Conservation (phyloP, 2,329 filamentous ascomycete genomes). For the Cylindrodendrum hubeiense region DNA sequence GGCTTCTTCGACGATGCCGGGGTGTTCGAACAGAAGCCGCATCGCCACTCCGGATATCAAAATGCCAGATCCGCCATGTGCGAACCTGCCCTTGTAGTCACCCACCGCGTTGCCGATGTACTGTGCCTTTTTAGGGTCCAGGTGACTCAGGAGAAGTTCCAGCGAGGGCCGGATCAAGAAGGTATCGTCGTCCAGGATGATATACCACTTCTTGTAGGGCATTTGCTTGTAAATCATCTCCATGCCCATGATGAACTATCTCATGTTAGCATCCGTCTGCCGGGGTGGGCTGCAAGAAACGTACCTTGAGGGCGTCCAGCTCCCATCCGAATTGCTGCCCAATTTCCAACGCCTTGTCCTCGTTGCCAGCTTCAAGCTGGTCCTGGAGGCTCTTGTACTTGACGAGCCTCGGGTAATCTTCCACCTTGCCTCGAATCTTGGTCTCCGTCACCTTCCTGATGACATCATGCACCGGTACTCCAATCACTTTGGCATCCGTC, state of each 20-base stretch:
- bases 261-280: conserved; percentile 6
- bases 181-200: conserved; percentile 70
- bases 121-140: conserved; percentile 60
- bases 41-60: conserved; percentile 65
- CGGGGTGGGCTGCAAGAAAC: conserved; percentile 2
- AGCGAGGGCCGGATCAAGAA: conserved; percentile 65
- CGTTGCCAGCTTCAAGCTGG: conserved; percentile 54
- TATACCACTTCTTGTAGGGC: conserved; percentile 70
- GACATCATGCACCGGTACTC: conserved; percentile 56
- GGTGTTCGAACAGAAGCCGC: conserved; percentile 58
- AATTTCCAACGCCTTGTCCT: conserved; percentile 51
- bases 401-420: conserved; percentile 49
- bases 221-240: conserved; percentile 63
- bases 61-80: conserved; percentile 68
- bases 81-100: conserved; percentile 67
- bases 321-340: conserved; percentile 60
- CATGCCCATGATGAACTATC: conserved; percentile 66
- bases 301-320: conserved; percentile 63
- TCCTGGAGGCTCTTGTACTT: conserved; percentile 56
- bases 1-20: conserved; percentile 56
- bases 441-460: conserved; percentile 53
- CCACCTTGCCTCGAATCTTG: conserved; percentile 43
- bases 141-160: conserved; percentile 59
- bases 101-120: conserved; percentile 70
- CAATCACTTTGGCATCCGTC: conserved; percentile 47